These are phyloP conservation scores for Angomonas ambiguus DNA, from an alignment of 208 protist genomes.

Conservation along the genomic window DNA sequence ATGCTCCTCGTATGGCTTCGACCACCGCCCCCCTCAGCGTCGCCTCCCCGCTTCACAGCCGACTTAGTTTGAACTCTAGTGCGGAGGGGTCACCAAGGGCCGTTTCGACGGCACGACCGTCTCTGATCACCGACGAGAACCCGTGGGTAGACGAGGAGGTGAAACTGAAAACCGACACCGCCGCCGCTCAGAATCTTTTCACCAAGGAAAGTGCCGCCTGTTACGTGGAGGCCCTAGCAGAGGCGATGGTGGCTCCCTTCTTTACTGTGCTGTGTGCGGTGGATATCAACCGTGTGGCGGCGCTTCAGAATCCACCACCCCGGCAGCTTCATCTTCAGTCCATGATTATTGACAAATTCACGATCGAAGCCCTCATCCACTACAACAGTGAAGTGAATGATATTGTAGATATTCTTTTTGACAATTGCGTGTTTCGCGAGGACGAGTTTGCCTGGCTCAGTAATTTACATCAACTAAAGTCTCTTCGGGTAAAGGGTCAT, in stretches of 20 bases:
- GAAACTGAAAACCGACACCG: neutral
- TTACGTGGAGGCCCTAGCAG: slow-evolving; percentile 24
- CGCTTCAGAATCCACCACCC: slow-evolving; percentile 13
- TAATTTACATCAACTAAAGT: slow-evolving; percentile 11
- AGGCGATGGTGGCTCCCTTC: slow-evolving; percentile 20
- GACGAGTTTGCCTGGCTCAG: slow-evolving; percentile 22
- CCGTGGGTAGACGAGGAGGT: slow-evolving; percentile 12
- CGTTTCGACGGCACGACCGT: neutral
- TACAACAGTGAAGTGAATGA: slow-evolving; percentile 20
- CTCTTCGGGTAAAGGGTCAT: slow-evolving; percentile 24
- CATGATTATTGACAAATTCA: slow-evolving; percentile 24
- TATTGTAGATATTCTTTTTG: slow-evolving; percentile 27
- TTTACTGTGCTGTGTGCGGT: slow-evolving; percentile 19
- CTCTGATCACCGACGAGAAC: neutral
- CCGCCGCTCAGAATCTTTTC: neutral
- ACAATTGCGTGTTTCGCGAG: slow-evolving; percentile 27
- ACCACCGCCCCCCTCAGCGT: neutral
- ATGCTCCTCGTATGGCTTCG: slow-evolving; percentile 6
- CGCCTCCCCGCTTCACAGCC: neutral
- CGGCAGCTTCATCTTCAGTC: slow-evolving; percentile 21
- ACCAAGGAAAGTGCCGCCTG: neutral
- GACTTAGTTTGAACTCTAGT: neutral
- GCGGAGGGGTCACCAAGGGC: neutral
- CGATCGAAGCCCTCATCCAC: slow-evolving; percentile 18
- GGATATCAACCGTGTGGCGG: slow-evolving; percentile 26